A percentile compares a stretch with the other conserved stretches of the same genome.
Evolutionary conservation across 495 filamentous ascomycete genomes (phyloP).

Genomic region (Neurospora sp.): DNA sequence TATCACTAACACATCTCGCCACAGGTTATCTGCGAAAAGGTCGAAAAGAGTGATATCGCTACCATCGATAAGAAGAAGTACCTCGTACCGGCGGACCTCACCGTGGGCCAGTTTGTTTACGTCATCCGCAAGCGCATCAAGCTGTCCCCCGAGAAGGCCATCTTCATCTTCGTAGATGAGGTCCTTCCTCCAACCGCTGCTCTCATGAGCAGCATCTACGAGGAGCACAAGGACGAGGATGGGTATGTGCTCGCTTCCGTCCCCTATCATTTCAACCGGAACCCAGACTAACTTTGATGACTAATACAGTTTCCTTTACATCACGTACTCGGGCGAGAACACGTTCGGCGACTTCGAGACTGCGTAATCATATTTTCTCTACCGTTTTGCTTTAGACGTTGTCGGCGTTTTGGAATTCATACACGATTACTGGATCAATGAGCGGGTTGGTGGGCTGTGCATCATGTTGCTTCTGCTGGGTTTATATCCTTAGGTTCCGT

Average conservation of each 20-base stretch:
- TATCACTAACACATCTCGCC: slow-evolving; percentile 4
- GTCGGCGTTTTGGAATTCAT: slow-evolving; percentile 3
- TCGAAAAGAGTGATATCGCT: slow-evolving; percentile 97
- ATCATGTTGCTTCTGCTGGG: slow-evolving; percentile 8
- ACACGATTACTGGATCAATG: slow-evolving; percentile 5
- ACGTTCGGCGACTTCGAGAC: slow-evolving; percentile 65
- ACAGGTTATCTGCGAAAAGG: slow-evolving; percentile 99
- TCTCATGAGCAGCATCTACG: slow-evolving; percentile 98
- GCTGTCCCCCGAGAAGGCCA: slow-evolving; percentile 98
- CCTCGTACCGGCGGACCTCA: slow-evolving; percentile 92
- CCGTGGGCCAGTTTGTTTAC: slow-evolving; percentile 99
- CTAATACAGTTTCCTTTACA: slow-evolving; percentile 36
- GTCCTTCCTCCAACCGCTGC: slow-evolving; percentile 94
- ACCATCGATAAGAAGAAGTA: slow-evolving; percentile 99
- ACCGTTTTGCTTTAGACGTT: not conserved
- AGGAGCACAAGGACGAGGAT: slow-evolving; percentile 88
- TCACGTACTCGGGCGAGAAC: slow-evolving; percentile 98
- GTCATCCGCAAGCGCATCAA: slow-evolving; percentile 99
- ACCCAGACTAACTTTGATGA: slow-evolving; percentile 8
- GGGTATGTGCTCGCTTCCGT: slow-evolving; percentile 36
- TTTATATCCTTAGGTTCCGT: not conserved
- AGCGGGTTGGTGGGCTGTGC: slow-evolving; percentile 3
- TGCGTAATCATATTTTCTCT: slow-evolving; percentile 10
- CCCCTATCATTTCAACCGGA: not conserved
- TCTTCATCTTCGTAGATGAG: slow-evolving; percentile 99